Evolutionary conservation across 2,329 filamentous ascomycete genomes (phyloP).

Genomic region (Cercospora berteroae): DNA sequence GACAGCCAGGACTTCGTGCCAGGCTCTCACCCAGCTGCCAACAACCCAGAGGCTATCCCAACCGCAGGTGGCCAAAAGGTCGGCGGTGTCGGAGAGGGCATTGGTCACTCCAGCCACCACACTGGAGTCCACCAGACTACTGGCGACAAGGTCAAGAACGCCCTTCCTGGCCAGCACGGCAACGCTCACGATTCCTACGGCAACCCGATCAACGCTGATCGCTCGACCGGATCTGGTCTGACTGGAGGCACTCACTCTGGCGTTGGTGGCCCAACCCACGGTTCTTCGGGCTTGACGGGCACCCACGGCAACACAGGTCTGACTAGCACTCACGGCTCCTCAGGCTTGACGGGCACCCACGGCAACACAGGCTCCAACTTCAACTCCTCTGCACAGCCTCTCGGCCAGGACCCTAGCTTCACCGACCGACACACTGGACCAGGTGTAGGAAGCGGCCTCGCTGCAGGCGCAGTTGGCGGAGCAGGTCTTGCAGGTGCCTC

Average conservation of each 20-base stretch:
- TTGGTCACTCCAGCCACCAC: constrained; percentile 13
- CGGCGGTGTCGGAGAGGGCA: constrained; percentile 19
- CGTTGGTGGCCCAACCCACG: background rate
- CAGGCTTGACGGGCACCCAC: constrained; percentile 2
- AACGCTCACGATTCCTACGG: constrained; percentile 15
- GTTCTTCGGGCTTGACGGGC: constrained; percentile 6
- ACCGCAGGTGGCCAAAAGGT: constrained; percentile 31
- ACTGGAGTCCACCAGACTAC: constrained; percentile 11
- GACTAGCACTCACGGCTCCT: background rate
- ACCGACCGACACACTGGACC: constrained; percentile 17
- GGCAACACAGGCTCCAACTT: constrained; percentile 8
- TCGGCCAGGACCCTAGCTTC: constrained; percentile 17
- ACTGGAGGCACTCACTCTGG: constrained; percentile 8
- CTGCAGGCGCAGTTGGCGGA: constrained; percentile 11
- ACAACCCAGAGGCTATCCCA: constrained; percentile 33
- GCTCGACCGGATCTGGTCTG: background rate
- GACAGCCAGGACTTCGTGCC: constrained; percentile 14
- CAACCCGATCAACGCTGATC: constrained; percentile 9
- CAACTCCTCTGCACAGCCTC: constrained; percentile 15
- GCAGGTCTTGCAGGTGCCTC: constrained; percentile 12
- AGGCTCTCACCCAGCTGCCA: constrained; percentile 19
- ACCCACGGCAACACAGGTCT: background rate
- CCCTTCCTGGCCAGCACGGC: constrained; percentile 12
- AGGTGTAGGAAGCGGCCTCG: constrained; percentile 11
- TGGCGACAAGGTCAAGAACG: constrained; percentile 11